Evolutionary conservation across 352 stramenopile species (phyloP).

Genomic region (Pythium phragmitis): DNA sequence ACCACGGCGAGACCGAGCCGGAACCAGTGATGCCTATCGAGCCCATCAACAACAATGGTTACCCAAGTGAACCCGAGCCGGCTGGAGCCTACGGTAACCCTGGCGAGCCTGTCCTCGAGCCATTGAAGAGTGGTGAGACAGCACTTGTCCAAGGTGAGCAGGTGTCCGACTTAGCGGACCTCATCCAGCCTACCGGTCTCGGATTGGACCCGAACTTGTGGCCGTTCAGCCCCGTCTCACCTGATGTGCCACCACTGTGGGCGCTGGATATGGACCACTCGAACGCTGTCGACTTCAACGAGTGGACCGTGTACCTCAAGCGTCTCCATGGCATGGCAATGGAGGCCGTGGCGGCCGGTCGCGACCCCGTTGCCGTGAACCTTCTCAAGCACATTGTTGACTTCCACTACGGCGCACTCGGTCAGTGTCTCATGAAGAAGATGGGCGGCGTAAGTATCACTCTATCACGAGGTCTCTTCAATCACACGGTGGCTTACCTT

Average conservation of each 20-base stretch:
- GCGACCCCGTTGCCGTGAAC: not conserved
- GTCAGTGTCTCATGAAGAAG: not conserved
- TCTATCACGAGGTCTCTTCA: not conserved
- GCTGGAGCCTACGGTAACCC: too few species aligned
- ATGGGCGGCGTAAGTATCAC: not conserved
- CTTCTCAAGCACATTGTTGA: slow-evolving; percentile 9
- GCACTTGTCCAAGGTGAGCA: too few species aligned
- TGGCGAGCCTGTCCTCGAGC: too few species aligned
- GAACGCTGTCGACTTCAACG: not conserved
- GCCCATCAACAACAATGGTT: too few species aligned
- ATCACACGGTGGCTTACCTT: too few species aligned
- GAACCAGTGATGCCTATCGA: too few species aligned
- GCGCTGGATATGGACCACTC: slow-evolving; percentile 13
- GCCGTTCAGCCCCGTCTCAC: slow-evolving; percentile 6
- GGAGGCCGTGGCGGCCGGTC: not conserved
- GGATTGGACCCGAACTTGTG: not conserved
- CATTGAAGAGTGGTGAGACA: too few species aligned
- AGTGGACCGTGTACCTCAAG: slow-evolving; percentile 15
- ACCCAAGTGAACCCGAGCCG: too few species aligned
- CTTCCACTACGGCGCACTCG: slow-evolving; percentile 17
- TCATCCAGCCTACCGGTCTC: not conserved
- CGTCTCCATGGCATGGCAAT: slow-evolving; percentile 2
- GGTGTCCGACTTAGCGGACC: not conserved
- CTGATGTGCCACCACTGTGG: slow-evolving; percentile 10
- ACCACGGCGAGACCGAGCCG: too few species aligned